Conservation (phyloP, 768 basidiomycete species). For the Tylopilus felleus region DNA sequence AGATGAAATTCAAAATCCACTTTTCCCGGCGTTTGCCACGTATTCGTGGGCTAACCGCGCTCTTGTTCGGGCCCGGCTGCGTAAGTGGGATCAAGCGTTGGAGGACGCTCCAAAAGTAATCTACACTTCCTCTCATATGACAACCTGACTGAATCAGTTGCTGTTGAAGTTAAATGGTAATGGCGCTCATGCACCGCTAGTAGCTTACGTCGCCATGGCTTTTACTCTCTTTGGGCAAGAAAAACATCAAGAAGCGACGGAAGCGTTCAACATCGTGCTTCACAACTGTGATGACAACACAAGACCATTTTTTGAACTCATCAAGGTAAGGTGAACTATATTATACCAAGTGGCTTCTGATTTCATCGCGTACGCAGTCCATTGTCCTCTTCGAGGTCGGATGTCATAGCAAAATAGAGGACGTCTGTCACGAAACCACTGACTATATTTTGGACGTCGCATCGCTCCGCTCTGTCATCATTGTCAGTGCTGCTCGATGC, state of each 20-base stretch:
- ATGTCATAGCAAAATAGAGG: background rate
- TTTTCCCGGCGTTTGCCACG: background rate
- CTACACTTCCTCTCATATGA: background rate
- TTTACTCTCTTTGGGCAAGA: background rate
- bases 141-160: background rate
- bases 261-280: background rate
- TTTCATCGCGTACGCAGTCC: background rate
- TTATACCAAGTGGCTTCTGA: background rate
- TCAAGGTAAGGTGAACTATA: background rate
- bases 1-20: background rate
- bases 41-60: constrained; percentile 6
- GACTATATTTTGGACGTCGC: background rate
- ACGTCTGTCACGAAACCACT: background rate
- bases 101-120: constrained; percentile 1
- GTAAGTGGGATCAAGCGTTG: constrained; percentile 1
- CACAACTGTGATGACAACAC: background rate
- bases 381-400: constrained; percentile 3
- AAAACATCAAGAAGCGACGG: background rate
- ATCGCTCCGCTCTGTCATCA: background rate
- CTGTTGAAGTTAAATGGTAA: background rate
- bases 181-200: background rate
- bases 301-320: background rate
- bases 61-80: constrained; percentile 2
- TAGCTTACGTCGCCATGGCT: background rate
- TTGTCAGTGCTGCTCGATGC: background rate